Conservation (phyloP, 345 rosid species). For the Salix arbutifolia region DNA sequence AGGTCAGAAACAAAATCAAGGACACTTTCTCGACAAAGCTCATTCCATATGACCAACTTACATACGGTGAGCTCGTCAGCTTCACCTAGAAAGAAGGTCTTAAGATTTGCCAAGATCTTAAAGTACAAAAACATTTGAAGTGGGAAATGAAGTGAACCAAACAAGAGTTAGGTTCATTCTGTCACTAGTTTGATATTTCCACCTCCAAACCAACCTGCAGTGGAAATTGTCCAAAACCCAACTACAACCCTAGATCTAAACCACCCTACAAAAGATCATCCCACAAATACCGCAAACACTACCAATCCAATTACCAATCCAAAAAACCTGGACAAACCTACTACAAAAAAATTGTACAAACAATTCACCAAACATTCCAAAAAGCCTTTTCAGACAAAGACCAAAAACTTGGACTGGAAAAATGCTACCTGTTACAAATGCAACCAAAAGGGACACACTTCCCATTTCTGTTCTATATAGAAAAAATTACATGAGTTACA, state of each 20-base stretch:
- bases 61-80: not conserved
- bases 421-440: not conserved
- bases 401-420: too few species aligned
- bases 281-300: too few species aligned
- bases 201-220: too few species aligned
- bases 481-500: too few species aligned
- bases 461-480: fast-evolving
- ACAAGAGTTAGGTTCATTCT: not conserved
- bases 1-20: not conserved
- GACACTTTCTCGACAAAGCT: not conserved
- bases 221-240: not conserved
- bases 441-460: not conserved
- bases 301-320: not conserved
- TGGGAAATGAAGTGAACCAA: too few species aligned
- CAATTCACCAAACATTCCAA: too few species aligned
- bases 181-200: not conserved
- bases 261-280: not conserved
- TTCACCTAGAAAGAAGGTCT: not conserved
- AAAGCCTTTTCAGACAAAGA: not conserved
- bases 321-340: not conserved
- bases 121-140: too few species aligned
- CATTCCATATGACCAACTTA: not conserved
- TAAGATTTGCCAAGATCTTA: not conserved
- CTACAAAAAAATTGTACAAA: not conserved
- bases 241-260: fast-evolving